Conservation (phyloP, 2,329 filamentous ascomycete species). For the Aschersonia sp. region DNA sequence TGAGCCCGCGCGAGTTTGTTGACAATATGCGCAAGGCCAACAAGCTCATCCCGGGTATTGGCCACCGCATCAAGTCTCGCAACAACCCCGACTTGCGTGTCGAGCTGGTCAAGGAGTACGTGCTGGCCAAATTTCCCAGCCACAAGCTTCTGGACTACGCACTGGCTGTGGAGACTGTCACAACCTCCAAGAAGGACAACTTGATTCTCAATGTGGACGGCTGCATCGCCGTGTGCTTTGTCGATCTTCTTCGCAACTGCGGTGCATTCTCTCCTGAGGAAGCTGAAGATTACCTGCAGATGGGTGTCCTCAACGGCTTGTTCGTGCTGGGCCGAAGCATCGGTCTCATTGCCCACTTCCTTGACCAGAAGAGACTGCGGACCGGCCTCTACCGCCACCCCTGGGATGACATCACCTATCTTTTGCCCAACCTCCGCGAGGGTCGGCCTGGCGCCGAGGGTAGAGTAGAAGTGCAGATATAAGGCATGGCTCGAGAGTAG, state of each 20-base stretch:
- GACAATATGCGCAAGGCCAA: constrained; percentile 99
- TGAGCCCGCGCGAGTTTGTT: constrained; percentile 96
- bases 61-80: constrained; percentile 97
- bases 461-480: constrained; percentile 80
- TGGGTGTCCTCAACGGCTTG: constrained; percentile 98
- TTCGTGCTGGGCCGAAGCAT: constrained; percentile 96
- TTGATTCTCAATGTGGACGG: constrained; percentile 98
- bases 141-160: constrained; percentile 99
- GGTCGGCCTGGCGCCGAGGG: constrained; percentile 63
- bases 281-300: constrained; percentile 95
- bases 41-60: constrained; percentile 99
- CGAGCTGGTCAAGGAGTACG: constrained; percentile 98
- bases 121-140: constrained; percentile 91
- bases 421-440: constrained; percentile 67
- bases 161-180: constrained; percentile 93
- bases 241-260: constrained; percentile 93
- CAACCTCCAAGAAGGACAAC: constrained; percentile 99
- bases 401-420: constrained; percentile 96
- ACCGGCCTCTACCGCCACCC: constrained; percentile 98
- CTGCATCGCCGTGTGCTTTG: constrained; percentile 96
- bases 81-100: constrained; percentile 99
- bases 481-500: constrained; percentile 11
- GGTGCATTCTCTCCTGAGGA: constrained; percentile 93
- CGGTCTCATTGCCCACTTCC: constrained; percentile 98
- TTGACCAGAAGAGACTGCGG: constrained; percentile 98